These are phyloP conservation scores for Aspergillus piperis DNA, from an alignment of 2,329 filamentous ascomycete species.

Conservation along the genomic window DNA sequence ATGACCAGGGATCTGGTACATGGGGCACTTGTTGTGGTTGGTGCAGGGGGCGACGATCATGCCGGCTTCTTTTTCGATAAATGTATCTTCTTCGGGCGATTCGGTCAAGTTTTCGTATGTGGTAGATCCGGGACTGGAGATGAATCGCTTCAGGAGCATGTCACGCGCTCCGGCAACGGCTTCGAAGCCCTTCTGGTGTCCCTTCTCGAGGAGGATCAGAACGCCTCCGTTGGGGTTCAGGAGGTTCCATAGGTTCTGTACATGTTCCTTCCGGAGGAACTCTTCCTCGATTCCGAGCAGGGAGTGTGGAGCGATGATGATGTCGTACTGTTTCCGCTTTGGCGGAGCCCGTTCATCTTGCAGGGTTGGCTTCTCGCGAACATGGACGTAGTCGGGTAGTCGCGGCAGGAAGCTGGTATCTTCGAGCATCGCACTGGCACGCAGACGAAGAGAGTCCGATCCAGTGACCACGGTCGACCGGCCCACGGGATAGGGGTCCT, in stretches of 20 bases:
- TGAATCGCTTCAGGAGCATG: conserved; percentile 73
- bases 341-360: conserved; percentile 58
- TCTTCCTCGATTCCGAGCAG: conserved; percentile 76
- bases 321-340: conserved; percentile 76
- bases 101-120: conserved; percentile 42
- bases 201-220: conserved; percentile 86
- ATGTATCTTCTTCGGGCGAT: conserved; percentile 27
- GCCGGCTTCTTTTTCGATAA: conserved; percentile 55
- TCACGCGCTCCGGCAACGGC: conserved; percentile 82
- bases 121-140: conserved; percentile 60
- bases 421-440: conserved; percentile 74
- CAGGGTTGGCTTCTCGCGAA: conserved; percentile 58
- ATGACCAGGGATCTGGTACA: conserved; percentile 74
- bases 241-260: conserved; percentile 88
- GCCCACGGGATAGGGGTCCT: conserved; percentile 53
- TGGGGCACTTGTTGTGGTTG: conserved; percentile 83
- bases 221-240: conserved; percentile 83
- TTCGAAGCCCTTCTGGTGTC: conserved; percentile 87
- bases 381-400: conserved; percentile 80
- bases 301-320: conserved; percentile 86
- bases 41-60: conserved; percentile 74
- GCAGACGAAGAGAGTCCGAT: conserved; percentile 71
- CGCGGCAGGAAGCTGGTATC: conserved; percentile 91
- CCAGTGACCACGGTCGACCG: conserved; percentile 80
- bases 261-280: conserved; percentile 72